Conservation (phyloP, 1,139 yeast species). For the Yamadazyma trypodendri region DNA sequence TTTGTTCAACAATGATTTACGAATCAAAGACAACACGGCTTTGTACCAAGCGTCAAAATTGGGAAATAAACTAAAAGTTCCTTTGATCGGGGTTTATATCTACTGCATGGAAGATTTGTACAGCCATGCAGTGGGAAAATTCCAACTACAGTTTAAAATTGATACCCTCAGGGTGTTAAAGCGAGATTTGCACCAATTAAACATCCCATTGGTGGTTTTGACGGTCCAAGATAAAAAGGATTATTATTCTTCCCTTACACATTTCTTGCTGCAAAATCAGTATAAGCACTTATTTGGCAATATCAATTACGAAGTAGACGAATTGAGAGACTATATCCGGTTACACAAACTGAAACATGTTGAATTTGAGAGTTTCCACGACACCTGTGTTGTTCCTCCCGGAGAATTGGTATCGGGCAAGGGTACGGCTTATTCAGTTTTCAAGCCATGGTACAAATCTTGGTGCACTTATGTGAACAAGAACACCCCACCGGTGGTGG, state of each 20-base stretch:
- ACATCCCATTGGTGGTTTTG: constrained; percentile 42
- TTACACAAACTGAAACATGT: constrained; percentile 15
- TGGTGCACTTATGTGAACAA: constrained; percentile 30
- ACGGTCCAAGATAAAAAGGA: constrained; percentile 27
- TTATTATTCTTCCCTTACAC: constrained; percentile 20
- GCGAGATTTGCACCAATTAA: constrained; percentile 24
- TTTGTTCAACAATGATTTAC: constrained; percentile 44
- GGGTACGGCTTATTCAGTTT: constrained; percentile 50
- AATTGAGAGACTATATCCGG: constrained; percentile 35
- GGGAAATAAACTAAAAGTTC: constrained; percentile 23
- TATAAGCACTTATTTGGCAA: constrained; percentile 39
- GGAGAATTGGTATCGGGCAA: constrained; percentile 38
- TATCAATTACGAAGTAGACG: constrained; percentile 53
- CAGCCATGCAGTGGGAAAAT: constrained; percentile 43
- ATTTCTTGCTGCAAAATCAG: constrained; percentile 23
- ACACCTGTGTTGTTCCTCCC: constrained; percentile 49
- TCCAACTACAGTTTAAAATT: constrained; percentile 38
- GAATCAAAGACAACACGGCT: constrained; percentile 41
- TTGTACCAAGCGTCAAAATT: constrained; percentile 31
- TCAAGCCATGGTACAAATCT: constrained; percentile 52
- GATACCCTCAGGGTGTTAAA: constrained; percentile 31
- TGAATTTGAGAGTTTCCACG: constrained; percentile 36
- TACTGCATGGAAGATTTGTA: constrained; percentile 38
- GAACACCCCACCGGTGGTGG: constrained; percentile 6
- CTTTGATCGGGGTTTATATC: constrained; percentile 38